Evolutionary conservation across 2,329 filamentous ascomycete genomes (phyloP), one percentile per base, ranked within the genome.

Genomic region (Emydomyces testavorans): DNA sequence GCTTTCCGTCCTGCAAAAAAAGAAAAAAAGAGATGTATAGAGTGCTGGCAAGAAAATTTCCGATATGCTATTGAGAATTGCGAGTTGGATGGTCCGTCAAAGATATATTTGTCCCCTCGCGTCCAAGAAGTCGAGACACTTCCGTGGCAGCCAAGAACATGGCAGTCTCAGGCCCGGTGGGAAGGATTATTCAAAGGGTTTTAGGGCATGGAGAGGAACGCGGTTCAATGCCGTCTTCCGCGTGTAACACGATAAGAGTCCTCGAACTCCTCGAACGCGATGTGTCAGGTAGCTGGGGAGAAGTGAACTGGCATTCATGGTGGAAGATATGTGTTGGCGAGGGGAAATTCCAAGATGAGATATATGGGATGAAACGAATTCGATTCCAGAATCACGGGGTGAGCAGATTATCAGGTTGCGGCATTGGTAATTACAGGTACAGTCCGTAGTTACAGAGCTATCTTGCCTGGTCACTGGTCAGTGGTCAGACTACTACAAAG

Each of bases 131-230:
- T 26, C 15, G 26, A 39, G 45, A 47, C 45, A 40, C 26, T 20
- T 24, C 20, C 29, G 45, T 40, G 26, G 35, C 45, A 47, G 45
- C 45, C 45, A 47, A 47, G 45, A 34, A 34, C 29, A 34, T 40
- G 35, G 26, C 31, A 35, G 42, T 36, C 42, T 45, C 42, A 45
- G 16, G 11, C 42, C 34, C 13, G 2, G 13, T 20, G 15, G 16
- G 21, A 29, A 20, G 6, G 18, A 35, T 8, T 10, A 20, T 3
- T 23, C 20, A 34, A 35, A 23, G 21, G 31, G 28, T 6, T 7
- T 35, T 6, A 3, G 15, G 21, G 28, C 29, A 44, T 46, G 21
- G 18, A 1, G 6, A 29, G 6, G 31, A 38, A 38, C 10, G 8
- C 2, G 13, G 20, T 26, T 47, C 44, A 47, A 39, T 40, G 36